Conservation (phyloP, 306 rosid genomes). For the Cicer yamashitae region DNA sequence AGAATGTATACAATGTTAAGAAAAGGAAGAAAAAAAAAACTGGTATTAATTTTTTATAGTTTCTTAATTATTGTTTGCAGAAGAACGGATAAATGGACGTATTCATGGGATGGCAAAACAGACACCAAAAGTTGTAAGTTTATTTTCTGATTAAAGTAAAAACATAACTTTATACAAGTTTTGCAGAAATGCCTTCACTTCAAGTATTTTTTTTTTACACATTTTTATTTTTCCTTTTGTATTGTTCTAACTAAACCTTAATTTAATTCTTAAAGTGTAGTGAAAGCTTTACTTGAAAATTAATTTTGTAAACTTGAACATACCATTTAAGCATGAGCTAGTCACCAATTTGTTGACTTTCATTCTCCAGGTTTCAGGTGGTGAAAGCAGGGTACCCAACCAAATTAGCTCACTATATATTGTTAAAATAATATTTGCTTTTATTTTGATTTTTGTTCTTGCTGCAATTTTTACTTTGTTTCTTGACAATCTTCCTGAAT, state of each 20-base stretch:
- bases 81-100: conserved; percentile 30
- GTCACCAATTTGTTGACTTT: conserved; percentile 32
- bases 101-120: conserved; percentile 34
- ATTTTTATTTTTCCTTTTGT: neutral
- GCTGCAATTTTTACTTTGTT: conserved; percentile 67
- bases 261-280: neutral
- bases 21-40: neutral
- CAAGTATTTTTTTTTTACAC: neutral
- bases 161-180: neutral
- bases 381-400: conserved; percentile 38
- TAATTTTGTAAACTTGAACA: neutral
- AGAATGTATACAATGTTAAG: no score
- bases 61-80: conserved; percentile 32
- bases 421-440: conserved; percentile 65
- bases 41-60: neutral
- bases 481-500: conserved; percentile 73
- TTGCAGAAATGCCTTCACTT: neutral
- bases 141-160: neutral
- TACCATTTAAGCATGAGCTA: conserved; percentile 17
- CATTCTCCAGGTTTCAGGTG: conserved; percentile 52
- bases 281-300: no score
- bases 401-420: conserved; percentile 56
- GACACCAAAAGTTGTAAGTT: conserved; percentile 41
- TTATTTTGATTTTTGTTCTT: conserved; percentile 64
- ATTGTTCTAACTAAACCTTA: neutral